These are phyloP conservation scores for Tricholoma flavovirens DNA, from an alignment of 768 basidiomycete genomes.

Conservation along the genomic window DNA sequence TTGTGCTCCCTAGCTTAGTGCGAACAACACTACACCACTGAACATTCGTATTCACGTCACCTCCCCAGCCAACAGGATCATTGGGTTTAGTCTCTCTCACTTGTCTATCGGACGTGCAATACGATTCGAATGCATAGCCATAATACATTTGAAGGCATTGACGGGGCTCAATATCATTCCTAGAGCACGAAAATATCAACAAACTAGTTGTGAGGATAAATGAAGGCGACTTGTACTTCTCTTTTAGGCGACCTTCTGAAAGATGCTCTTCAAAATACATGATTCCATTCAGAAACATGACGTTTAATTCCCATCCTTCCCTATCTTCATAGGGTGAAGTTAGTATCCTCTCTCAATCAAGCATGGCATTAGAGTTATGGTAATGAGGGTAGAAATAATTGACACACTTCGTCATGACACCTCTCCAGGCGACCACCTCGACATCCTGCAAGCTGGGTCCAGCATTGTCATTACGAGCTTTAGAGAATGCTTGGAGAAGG, in stretches of 20 bases:
- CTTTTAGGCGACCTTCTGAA: constrained; percentile 49
- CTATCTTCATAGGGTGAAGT: constrained; percentile 78
- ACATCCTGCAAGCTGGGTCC: constrained; percentile 33
- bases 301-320: constrained; percentile 78
- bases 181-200: constrained; percentile 21
- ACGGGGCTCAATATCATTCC: constrained; percentile 59
- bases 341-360: constrained; percentile 58
- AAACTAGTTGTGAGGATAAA: background rate
- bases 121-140: constrained; percentile 88
- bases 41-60: constrained; percentile 80
- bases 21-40: constrained; percentile 91
- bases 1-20: constrained; percentile 68
- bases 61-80: constrained; percentile 59
- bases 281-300: constrained; percentile 67
- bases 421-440: constrained; percentile 68
- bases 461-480: constrained; percentile 31
- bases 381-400: background rate
- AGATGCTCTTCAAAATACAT: constrained; percentile 73
- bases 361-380: constrained; percentile 9
- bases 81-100: constrained; percentile 17
- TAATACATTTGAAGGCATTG: constrained; percentile 69
- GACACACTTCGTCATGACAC: constrained; percentile 75
- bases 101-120: constrained; percentile 57
- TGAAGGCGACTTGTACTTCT: constrained; percentile 49
- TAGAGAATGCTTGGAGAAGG: constrained; percentile 54